Evolutionary conservation across 306 rosid genomes (phyloP).

Genomic region (Cicer chorassanicum): DNA sequence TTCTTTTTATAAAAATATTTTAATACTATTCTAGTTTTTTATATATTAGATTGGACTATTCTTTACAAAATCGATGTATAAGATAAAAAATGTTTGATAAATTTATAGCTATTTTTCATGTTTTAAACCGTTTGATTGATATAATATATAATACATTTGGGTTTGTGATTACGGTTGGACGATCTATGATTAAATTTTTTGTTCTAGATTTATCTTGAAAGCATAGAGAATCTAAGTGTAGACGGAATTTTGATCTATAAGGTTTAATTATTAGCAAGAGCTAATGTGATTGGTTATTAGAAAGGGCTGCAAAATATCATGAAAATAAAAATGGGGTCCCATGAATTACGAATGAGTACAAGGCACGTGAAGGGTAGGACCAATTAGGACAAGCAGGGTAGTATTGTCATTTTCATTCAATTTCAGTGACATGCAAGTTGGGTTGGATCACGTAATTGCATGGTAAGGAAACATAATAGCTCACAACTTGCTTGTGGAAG

Average conservation of each 20-base stretch:
- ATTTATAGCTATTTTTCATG: no score
- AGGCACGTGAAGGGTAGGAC: constrained; percentile 56
- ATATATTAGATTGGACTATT: no score
- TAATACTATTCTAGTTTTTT: no score
- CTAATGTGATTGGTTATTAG: not conserved
- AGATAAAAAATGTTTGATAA: no score
- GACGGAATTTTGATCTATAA: not conserved
- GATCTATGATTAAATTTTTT: not conserved
- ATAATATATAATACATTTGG: no score
- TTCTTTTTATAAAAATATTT: no score
- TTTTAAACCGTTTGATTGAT: no score
- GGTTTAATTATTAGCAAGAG: not conserved
- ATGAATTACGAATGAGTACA: constrained; percentile 34
- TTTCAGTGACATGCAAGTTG: constrained; percentile 37
- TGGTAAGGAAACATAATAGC: constrained; percentile 24
- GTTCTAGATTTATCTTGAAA: not conserved
- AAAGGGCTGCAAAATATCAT: constrained; percentile 41
- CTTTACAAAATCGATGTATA: no score
- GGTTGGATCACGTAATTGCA: constrained; percentile 40
- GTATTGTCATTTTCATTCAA: constrained; percentile 48
- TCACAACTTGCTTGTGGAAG: constrained; percentile 35
- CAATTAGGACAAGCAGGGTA: constrained; percentile 39
- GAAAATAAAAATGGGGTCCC: constrained; percentile 16
- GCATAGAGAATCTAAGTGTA: not conserved
- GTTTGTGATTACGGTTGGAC: not conserved